phyloP scores from a whole-genome alignment of 108 stramenopile genomes.

The Mayamaea pseudoterrestris region DNA sequence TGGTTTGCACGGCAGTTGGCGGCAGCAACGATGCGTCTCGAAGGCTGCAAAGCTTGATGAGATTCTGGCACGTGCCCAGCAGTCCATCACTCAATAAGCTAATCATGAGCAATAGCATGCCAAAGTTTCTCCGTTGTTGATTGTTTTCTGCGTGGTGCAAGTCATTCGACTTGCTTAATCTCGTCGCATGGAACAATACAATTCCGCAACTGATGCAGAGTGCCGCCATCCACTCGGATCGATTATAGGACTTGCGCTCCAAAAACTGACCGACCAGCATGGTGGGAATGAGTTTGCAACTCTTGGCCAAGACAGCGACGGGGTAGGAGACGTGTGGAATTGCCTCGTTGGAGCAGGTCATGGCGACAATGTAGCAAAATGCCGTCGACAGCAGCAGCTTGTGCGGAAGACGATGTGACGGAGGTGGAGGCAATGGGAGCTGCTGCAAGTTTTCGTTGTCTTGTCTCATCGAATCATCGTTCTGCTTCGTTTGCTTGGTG shows the following conservation, averaged over 20 bases:
- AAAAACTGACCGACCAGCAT: slow-evolving; percentile 71
- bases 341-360: slow-evolving; percentile 67
- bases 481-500: no score
- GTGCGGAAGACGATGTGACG: not conserved
- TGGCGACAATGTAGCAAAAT: slow-evolving; percentile 58
- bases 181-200: slow-evolving; percentile 52
- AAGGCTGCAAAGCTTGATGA: slow-evolving; percentile 49
- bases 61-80: slow-evolving; percentile 59
- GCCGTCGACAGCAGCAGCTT: slow-evolving; percentile 17
- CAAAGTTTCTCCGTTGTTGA: slow-evolving; percentile 23
- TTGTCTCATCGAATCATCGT: no score
- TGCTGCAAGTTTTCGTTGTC: no score
- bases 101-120: slow-evolving; percentile 41
- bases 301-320: slow-evolving; percentile 85
- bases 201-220: slow-evolving; percentile 64
- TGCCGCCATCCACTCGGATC: slow-evolving; percentile 67
- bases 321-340: slow-evolving; percentile 83
- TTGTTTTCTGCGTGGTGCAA: not conserved
- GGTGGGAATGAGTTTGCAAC: slow-evolving; percentile 89
- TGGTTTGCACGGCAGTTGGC: slow-evolving; percentile 72
- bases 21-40: slow-evolving; percentile 1
- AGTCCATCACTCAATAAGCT: slow-evolving; percentile 70
- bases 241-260: slow-evolving; percentile 32
- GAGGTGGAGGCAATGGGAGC: not conserved
- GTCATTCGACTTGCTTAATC: slow-evolving; percentile 37